phyloP scores from a whole-genome alignment of 2,329 filamentous ascomycete species.

The Diaporthe citrichinensis region DNA sequence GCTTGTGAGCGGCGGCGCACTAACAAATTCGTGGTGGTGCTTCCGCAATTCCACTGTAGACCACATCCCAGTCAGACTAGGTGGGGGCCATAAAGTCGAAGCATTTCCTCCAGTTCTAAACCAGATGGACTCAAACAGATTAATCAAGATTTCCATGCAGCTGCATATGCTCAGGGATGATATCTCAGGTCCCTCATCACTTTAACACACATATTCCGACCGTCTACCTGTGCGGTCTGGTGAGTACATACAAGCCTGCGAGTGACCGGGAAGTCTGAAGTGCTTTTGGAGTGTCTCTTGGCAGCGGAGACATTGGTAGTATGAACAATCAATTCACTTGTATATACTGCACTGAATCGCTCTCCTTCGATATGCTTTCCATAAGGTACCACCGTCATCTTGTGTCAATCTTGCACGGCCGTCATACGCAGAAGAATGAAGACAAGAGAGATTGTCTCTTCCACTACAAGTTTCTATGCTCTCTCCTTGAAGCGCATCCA shows the following conservation, averaged over 20 bases:
- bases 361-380: background rate
- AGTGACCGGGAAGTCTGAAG: background rate
- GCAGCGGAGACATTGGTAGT: background rate
- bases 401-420: background rate
- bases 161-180: background rate
- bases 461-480: background rate
- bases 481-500: slow-evolving; percentile 13
- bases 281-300: background rate
- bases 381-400: background rate
- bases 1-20: slow-evolving; percentile 18
- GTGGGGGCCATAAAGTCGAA: background rate
- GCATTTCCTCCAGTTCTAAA: background rate
- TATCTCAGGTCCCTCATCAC: background rate
- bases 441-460: background rate
- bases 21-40: slow-evolving; percentile 25
- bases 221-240: background rate
- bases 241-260: no score
- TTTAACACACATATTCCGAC: background rate
- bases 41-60: background rate
- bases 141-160: background rate
- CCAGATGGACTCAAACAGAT: background rate
- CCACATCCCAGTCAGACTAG: background rate
- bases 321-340: background rate
- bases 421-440: background rate
- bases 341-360: background rate